Evolutionary conservation across 495 filamentous ascomycete genomes (phyloP).

Genomic region (Rhypophila decipiens): DNA sequence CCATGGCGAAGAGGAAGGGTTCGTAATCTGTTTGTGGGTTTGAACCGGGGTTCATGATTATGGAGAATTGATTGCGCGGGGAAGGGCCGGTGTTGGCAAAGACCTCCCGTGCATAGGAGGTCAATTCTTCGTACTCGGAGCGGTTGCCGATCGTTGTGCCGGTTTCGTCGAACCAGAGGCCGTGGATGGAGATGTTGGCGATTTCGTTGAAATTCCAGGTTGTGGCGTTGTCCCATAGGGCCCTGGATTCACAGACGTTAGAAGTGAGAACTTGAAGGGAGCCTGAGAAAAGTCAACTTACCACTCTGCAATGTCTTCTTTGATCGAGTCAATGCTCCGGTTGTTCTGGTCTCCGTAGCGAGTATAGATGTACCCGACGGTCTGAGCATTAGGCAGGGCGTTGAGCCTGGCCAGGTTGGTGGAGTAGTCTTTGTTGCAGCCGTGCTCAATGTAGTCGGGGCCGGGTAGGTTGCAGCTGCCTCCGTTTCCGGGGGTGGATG

Average conservation of each 20-base stretch:
- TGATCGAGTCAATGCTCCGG: background rate
- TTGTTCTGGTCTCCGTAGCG: background rate
- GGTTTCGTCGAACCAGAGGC: slow-evolving; percentile 1
- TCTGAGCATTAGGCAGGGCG: background rate
- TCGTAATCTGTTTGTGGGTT: background rate
- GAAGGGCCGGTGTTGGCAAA: background rate
- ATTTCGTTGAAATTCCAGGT: background rate
- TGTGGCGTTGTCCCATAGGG: background rate
- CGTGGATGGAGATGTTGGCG: background rate
- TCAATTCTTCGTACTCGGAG: background rate
- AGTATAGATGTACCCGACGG: background rate
- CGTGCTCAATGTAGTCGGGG: background rate
- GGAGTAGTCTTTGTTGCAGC: background rate
- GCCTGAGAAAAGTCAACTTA: background rate
- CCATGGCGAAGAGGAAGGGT: background rate
- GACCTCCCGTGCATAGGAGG: background rate
- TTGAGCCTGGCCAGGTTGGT: background rate
- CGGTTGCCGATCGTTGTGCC: background rate
- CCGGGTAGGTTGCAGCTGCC: background rate
- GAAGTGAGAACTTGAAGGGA: background rate
- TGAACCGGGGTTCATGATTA: background rate
- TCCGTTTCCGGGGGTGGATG: background rate
- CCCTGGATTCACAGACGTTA: background rate
- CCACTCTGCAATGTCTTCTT: background rate
- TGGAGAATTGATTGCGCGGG: background rate